Percentiles rank a stretch among this genome's conserved stretches.
Evolutionary conservation across 805 yeast genomes (phyloP).

Genomic region (Debaryomyces castellii): DNA sequence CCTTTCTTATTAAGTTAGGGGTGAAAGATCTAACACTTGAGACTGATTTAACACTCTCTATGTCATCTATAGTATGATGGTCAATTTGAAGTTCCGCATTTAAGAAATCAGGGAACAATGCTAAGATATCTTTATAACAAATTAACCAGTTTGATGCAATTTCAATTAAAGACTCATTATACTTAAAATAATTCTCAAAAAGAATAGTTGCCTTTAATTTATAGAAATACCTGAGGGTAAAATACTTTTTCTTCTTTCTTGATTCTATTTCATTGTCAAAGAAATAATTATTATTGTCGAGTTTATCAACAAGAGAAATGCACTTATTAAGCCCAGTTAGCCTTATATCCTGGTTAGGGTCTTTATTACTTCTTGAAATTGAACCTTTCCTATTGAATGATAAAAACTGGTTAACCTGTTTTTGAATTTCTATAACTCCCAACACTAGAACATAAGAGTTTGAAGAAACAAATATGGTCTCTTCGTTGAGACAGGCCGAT

Average conservation of each 20-base stretch:
- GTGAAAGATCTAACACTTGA: background rate
- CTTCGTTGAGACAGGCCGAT: slow-evolving; percentile 11
- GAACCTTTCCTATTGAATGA: slow-evolving; percentile 18
- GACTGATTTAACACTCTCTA: slow-evolving; percentile 1
- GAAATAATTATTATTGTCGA: slow-evolving; percentile 23
- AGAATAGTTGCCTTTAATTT: slow-evolving; percentile 29
- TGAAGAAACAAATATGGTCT: slow-evolving; percentile 21
- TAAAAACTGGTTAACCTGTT: slow-evolving; percentile 37
- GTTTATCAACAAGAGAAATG: slow-evolving; percentile 26
- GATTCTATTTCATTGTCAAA: slow-evolving; percentile 17
- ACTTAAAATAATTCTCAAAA: slow-evolving; percentile 33
- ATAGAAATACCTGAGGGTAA: slow-evolving; percentile 34
- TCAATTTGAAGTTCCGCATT: slow-evolving; percentile 18
- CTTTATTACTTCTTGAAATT: slow-evolving; percentile 14
- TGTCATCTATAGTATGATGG: background rate
- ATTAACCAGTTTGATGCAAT: slow-evolving; percentile 43
- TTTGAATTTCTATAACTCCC: slow-evolving; percentile 24
- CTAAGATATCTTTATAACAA: slow-evolving; percentile 31
- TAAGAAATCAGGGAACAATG: slow-evolving; percentile 39
- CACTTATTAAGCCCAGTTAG: slow-evolving; percentile 34
- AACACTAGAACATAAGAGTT: slow-evolving; percentile 33
- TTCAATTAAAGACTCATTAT: slow-evolving; percentile 39
- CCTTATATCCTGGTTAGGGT: slow-evolving; percentile 27
- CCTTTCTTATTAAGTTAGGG: slow-evolving; percentile 15
- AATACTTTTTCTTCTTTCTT: slow-evolving; percentile 23